phyloP scores from a whole-genome alignment of 192 early-diverging fungal species.

The Obelidium mucronatum region DNA sequence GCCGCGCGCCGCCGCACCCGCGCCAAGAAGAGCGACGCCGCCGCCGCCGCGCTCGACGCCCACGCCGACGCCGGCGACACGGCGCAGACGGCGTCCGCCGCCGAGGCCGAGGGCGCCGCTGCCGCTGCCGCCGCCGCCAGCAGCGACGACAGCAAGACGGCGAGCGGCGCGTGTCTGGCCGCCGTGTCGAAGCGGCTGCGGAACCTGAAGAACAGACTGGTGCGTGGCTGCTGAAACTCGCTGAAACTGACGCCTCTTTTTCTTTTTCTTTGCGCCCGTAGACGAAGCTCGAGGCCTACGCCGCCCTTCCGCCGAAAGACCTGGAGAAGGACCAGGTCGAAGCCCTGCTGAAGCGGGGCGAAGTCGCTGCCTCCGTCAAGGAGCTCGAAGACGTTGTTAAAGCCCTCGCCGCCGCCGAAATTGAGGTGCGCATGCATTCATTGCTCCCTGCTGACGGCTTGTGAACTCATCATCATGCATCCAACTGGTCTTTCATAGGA shows the following conservation, averaged over 20 bases:
- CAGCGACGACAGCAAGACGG: background rate
- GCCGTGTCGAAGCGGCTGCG: conserved; percentile 48
- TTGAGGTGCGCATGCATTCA: conserved; percentile 36
- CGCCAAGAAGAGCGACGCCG: background rate
- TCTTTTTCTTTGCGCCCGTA: conserved; percentile 6
- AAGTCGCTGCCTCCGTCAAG: conserved; percentile 46
- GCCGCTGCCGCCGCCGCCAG: background rate
- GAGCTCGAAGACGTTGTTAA: conserved; percentile 58
- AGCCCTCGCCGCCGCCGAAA: conserved; percentile 40
- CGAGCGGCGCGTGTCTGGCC: conserved; percentile 37
- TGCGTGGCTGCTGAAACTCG: conserved; percentile 17
- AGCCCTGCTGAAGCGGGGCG: conserved; percentile 49
- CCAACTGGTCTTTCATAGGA: conserved; percentile 2
- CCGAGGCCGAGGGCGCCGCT: background rate
- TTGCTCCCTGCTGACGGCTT: background rate
- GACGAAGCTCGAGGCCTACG: conserved; percentile 58
- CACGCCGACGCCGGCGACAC: background rate
- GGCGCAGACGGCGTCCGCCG: background rate
- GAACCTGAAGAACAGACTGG: conserved; percentile 44
- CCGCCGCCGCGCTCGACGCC: no score
- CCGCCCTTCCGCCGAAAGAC: conserved; percentile 27
- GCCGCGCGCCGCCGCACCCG: background rate
- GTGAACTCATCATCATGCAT: background rate
- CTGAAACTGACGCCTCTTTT: background rate
- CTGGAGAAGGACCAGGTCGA: conserved; percentile 61